These are phyloP conservation scores for Helenozyma baotianmanensis DNA, from an alignment of 805 yeast genomes.

Conservation along the genomic window DNA sequence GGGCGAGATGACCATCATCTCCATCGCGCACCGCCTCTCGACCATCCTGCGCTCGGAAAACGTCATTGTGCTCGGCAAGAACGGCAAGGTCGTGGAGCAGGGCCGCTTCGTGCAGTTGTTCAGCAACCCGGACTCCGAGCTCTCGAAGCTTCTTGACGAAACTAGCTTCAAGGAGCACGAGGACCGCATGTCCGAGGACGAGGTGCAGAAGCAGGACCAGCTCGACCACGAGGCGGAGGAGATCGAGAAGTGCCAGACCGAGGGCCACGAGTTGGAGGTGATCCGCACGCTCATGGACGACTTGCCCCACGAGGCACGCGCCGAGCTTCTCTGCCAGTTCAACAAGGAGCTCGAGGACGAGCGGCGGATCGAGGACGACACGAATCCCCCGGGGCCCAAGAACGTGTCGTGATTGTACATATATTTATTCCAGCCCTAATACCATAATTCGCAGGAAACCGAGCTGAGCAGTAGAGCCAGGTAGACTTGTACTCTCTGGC, in stretches of 20 bases:
- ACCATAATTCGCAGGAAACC: too few relatives aligned
- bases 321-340: slow-evolving; percentile 26
- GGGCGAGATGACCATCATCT: slow-evolving; percentile 40
- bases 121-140: slow-evolving; percentile 37
- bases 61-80: slow-evolving; percentile 39
- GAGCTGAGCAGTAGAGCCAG: too few relatives aligned
- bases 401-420: too few relatives aligned
- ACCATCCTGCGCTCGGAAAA: slow-evolving; percentile 43
- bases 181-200: slow-evolving; percentile 20
- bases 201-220: slow-evolving; percentile 21
- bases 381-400: too few relatives aligned
- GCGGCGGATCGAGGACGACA: neutral
- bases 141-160: slow-evolving; percentile 38
- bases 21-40: slow-evolving; percentile 42
- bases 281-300: slow-evolving; percentile 32
- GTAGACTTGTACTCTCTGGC: too few relatives aligned
- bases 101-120: slow-evolving; percentile 37
- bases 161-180: slow-evolving; percentile 21
- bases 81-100: slow-evolving; percentile 38
- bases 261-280: slow-evolving; percentile 17
- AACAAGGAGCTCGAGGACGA: slow-evolving; percentile 17
- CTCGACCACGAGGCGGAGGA: slow-evolving; percentile 23
- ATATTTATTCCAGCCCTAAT: too few relatives aligned
- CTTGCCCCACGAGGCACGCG: slow-evolving; percentile 30
- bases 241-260: slow-evolving; percentile 15